A percentile compares a stretch with the other conserved stretches of the same genome.
Conservation (phyloP, 2,329 filamentous ascomycete species). For the Neofusicoccum laricinum region DNA sequence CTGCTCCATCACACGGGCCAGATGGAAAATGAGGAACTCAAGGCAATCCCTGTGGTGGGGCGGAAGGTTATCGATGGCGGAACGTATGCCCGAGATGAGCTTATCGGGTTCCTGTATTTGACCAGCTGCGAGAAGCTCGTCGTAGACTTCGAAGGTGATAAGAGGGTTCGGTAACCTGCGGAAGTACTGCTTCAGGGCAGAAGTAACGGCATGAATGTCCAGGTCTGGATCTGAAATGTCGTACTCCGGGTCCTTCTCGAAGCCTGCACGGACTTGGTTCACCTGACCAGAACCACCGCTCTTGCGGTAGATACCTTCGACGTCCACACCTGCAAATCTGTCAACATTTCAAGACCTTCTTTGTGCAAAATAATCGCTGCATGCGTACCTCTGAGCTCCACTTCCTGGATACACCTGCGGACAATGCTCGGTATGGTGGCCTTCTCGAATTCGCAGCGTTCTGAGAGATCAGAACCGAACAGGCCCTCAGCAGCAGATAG, state of each 20-base stretch:
- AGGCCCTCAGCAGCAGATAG: constrained; percentile 47
- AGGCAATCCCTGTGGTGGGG: constrained; percentile 82
- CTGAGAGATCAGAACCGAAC: constrained; percentile 85
- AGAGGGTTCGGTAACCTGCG: constrained; percentile 85
- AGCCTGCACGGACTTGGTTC: constrained; percentile 85
- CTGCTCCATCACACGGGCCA: constrained; percentile 78
- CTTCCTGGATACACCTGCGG: constrained; percentile 91
- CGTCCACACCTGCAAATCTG: constrained; percentile 66
- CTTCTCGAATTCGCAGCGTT: constrained; percentile 83
- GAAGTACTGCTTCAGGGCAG: constrained; percentile 96
- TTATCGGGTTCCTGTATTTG: constrained; percentile 57
- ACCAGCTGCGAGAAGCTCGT: constrained; percentile 77
- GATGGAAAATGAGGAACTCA: constrained; percentile 91
- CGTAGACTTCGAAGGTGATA: constrained; percentile 90
- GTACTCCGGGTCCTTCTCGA: constrained; percentile 80
- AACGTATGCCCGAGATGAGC: constrained; percentile 59
- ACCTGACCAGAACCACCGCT: constrained; percentile 90
- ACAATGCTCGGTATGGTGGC: constrained; percentile 88
- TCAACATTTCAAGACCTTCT: constrained; percentile 14
- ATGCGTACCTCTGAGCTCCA: constrained; percentile 73
- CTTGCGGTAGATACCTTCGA: constrained; percentile 97
- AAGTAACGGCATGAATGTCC: constrained; percentile 95
- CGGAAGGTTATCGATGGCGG: constrained; percentile 75
- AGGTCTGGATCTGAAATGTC: constrained; percentile 92
- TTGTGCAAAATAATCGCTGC: background rate